Evolutionary conservation across 306 rosid species (phyloP), one percentile per base, ranked within the genome.

Genomic region (Glycine latifolia): DNA sequence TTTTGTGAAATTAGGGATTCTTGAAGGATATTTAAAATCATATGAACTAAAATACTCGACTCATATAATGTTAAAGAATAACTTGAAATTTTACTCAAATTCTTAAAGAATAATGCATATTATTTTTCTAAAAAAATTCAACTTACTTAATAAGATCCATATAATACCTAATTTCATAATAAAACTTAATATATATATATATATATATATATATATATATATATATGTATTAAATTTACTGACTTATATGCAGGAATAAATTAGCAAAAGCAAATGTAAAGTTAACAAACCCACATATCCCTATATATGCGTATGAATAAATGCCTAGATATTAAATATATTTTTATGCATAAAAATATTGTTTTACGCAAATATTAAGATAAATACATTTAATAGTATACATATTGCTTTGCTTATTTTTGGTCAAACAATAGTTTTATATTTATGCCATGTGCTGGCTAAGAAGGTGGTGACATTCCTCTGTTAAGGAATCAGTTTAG

Each of bases 401-500:
- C 12, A 54, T 15, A 15, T 37, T 31, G 26, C 0, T 46, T 46
- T 7, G 49, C 39, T 26, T 37, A 31, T 9, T 48, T 55, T 33
- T 16, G 15, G 44, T 11, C 3, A 33, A 71, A 53, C 8, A 26
- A 70, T 50, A 50, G 14, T 44, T n/a, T 78, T 8, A 79, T 84
- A 78, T 48, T 59, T 17, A 49, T 75, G 69, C 0, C 79, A 79
- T 84, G 84, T 79, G 83, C n/a, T 58, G 68, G 75, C 61, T 44
- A 54, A 73, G 76, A 80, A 75, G 82, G 61, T 26, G 67, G 78
- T 59, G 86, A 92, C 98, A 94, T 94, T 94, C 97, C 65, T 86
- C 74, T 62, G 84, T 43, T 26, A 77, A 77, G 86, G 87, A 91
- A 92, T 92, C 97, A 75, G 92, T 81, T 82, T 92, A 80, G 95